Conservation (phyloP, 495 filamentous ascomycete species). For the Letharia lupina region DNA sequence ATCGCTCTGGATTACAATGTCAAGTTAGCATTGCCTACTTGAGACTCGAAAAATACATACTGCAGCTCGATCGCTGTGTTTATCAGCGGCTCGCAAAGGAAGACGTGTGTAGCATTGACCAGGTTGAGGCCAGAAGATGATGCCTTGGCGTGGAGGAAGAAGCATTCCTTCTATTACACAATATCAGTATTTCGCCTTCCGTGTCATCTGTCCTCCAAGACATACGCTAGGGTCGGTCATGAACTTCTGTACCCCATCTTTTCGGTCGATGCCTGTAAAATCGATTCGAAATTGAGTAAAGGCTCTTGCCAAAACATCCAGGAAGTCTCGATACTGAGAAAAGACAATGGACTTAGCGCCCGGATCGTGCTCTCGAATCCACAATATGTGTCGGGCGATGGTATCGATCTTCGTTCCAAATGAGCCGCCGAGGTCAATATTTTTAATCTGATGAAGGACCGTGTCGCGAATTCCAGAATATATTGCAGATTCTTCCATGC, state of each 20-base stretch:
- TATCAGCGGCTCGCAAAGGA: constrained; percentile 86
- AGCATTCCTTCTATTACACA: constrained; percentile 55
- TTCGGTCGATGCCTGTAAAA: constrained; percentile 54
- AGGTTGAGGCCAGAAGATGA: constrained; percentile 85
- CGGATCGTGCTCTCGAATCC: constrained; percentile 75
- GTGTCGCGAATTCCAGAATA: constrained; percentile 67
- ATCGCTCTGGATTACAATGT: constrained; percentile 45
- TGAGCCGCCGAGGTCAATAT: constrained; percentile 63
- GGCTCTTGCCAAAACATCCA: constrained; percentile 62
- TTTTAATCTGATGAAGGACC: constrained; percentile 71
- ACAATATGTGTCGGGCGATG: constrained; percentile 70
- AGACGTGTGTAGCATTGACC: constrained; percentile 87
- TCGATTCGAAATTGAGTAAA: constrained; percentile 62
- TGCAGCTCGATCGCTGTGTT: constrained; percentile 91
- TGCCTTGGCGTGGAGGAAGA: constrained; percentile 79
- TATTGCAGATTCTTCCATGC: constrained; percentile 45
- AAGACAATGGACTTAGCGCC: constrained; percentile 87
- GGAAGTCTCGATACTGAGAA: constrained; percentile 75
- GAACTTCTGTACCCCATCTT: constrained; percentile 62
- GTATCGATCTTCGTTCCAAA: constrained; percentile 88
- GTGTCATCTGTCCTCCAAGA: neutral
- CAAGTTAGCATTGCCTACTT: neutral
- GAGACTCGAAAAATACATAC: neutral
- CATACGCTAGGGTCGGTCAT: constrained; percentile 57
- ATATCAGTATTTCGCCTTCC: constrained; percentile 7